Base-by-base conservation (phyloP, 257 asterid species). In the Scutellaria barbata region DNA sequence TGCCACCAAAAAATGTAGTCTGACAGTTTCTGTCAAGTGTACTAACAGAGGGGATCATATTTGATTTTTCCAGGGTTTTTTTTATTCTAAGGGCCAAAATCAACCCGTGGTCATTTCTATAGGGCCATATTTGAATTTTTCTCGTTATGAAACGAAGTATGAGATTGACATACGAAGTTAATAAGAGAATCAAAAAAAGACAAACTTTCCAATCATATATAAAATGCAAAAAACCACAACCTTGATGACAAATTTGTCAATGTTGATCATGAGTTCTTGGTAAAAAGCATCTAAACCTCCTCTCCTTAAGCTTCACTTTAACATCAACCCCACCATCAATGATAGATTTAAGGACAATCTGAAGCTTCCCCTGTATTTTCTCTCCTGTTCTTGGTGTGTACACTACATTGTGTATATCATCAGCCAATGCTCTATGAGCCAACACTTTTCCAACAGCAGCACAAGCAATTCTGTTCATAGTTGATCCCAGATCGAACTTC, bases 341-440 rank as follows among this genome's bases (percentile, higher is more conserved):
- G 50, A 93, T 76, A 46, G 96, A 74, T 57, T 84, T 74, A n/a
- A 90, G 88, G 33, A 93, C 92, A 74, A 89, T 78, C 80, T 79
- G 82, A 74, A 88, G 80, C 84, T 89, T 90, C 50, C 95, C 94
- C 69, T 84, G 94, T 81, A 90, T 37, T 79, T 75, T 83, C 8
- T 89, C 98, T 66, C 87, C 92, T 45, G 77, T 85, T 70, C 97
- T 81, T 5, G 97, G 97, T 0, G 94, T 93, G 64, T 86, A 93
- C 14, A 87, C 85, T 43, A 82, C 82, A 30, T 88, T 93, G 76
- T 90, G 88, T 18, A 90, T 90, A 76, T 89, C 97, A 71, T 93
- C 98, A 11, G 79, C 95, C 88, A 90, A 75, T 9, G 96, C 92
- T 61, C 90, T 90, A 74, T 78, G 90, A 5, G 97, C 93, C 88